Conservation (phyloP, 1,284 basidiomycete species). For the Neolentinus lepideus region DNA sequence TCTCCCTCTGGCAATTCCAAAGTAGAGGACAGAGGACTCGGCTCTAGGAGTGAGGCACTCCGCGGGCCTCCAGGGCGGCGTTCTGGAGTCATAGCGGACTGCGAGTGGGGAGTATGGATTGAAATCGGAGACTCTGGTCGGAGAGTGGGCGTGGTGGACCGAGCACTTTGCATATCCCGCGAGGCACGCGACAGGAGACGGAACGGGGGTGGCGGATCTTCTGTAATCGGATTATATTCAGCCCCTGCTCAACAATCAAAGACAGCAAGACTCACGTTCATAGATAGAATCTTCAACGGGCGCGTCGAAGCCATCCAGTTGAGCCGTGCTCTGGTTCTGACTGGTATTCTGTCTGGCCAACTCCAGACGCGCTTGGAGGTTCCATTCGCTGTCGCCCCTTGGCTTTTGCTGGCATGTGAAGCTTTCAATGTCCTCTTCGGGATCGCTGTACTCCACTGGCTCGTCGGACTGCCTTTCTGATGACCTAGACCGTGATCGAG, state of each 20-base stretch:
- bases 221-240: slow-evolving; percentile 25
- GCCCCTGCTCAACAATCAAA: neutral
- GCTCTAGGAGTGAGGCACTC: slow-evolving; percentile 46
- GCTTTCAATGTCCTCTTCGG: slow-evolving; percentile 39
- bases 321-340: slow-evolving; percentile 40
- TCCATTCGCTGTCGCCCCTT: slow-evolving; percentile 54
- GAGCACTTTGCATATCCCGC: slow-evolving; percentile 29
- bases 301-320: slow-evolving; percentile 29
- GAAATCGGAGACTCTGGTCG: slow-evolving; percentile 26
- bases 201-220: slow-evolving; percentile 48
- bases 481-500: slow-evolving; percentile 32
- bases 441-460: slow-evolving; percentile 31
- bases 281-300: slow-evolving; percentile 62
- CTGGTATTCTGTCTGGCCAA: slow-evolving; percentile 72
- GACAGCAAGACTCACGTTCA: slow-evolving; percentile 42
- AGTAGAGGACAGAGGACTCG: slow-evolving; percentile 14
- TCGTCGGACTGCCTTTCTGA: too few relatives aligned
- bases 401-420: slow-evolving; percentile 16
- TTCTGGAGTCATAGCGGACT: slow-evolving; percentile 39
- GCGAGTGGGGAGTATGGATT: slow-evolving; percentile 25
- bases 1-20: slow-evolving; percentile 25
- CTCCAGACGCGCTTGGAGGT: slow-evolving; percentile 67
- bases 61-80: slow-evolving; percentile 64
- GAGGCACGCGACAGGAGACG: slow-evolving; percentile 50
- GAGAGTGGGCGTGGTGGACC: slow-evolving; percentile 28